These are phyloP conservation scores for Sanghuangporus sanghuang DNA, from an alignment of 1,284 basidiomycete species.

Conservation along the genomic window DNA sequence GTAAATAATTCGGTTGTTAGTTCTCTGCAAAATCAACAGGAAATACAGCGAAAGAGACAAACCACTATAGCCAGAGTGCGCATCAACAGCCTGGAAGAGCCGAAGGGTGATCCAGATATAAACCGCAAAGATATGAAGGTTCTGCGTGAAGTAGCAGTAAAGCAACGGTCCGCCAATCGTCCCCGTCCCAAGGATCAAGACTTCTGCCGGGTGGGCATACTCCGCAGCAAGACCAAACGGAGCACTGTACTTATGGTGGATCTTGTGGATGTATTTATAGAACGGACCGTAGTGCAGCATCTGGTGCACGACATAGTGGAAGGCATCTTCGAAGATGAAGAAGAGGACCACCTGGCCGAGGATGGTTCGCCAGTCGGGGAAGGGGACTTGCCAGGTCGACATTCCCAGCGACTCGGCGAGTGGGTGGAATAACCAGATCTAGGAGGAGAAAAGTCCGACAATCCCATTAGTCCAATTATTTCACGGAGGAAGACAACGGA, in stretches of 20 bases:
- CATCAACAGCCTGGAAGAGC: constrained; percentile 96
- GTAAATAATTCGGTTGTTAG: no score
- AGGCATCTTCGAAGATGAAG: constrained; percentile 95
- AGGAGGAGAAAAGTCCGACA: neutral
- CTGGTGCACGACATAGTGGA: constrained; percentile 86
- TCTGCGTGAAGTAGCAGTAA: constrained; percentile 68
- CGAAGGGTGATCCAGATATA: constrained; percentile 93
- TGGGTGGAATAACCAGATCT: constrained; percentile 98
- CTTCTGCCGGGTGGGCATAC: constrained; percentile 94
- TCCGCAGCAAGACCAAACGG: constrained; percentile 98
- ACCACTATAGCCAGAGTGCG: constrained; percentile 92
- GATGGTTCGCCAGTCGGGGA: constrained; percentile 71
- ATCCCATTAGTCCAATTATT: neutral
- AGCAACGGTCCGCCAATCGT: constrained; percentile 86
- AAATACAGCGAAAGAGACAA: constrained; percentile 11
- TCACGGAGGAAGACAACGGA: neutral
- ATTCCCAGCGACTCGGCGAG: constrained; percentile 88
- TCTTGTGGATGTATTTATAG: constrained; percentile 98
- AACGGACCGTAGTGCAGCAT: constrained; percentile 86
- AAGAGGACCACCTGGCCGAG: constrained; percentile 82
- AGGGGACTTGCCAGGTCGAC: constrained; percentile 89
- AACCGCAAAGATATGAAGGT: constrained; percentile 89
- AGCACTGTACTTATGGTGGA: constrained; percentile 96
- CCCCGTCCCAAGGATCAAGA: constrained; percentile 85
- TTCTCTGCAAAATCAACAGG: neutral